Evolutionary conservation across 139 green algal species (phyloP).

Genomic region (Pseudopediastrum boryanum): DNA sequence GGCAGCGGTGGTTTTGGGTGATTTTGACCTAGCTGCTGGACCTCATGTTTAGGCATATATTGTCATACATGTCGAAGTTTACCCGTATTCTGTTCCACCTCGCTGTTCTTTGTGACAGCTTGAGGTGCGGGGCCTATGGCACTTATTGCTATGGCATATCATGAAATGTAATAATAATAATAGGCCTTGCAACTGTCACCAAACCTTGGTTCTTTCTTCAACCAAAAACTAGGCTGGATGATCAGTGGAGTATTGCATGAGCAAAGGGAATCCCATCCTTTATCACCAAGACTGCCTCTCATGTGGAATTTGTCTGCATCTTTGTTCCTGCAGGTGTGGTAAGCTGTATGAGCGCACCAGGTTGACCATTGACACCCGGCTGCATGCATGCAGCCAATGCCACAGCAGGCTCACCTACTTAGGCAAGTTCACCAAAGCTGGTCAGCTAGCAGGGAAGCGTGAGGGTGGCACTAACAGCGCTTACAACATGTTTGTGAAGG

Average conservation of each 20-base stretch:
- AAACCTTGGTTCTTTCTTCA: neutral
- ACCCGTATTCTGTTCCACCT: too few species aligned
- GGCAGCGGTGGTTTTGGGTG: too few species aligned
- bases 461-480: neutral
- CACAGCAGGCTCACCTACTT: constrained; percentile 47
- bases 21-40: too few species aligned
- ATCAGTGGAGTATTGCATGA: too few species aligned
- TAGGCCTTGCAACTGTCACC: neutral
- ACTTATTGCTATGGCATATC: neutral
- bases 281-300: neutral
- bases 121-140: too few species aligned
- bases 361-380: constrained; percentile 42
- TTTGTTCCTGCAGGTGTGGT: constrained; percentile 38
- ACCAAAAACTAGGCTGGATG: too few species aligned
- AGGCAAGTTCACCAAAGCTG: constrained; percentile 48
- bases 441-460: neutral
- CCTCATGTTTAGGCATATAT: too few species aligned
- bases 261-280: neutral
- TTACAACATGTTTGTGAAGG: neutral
- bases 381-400: constrained; percentile 59
- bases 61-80: too few species aligned
- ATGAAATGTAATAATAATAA: neutral
- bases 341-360: constrained; percentile 56
- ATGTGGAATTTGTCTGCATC: neutral
- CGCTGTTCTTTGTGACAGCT: too few species aligned